A percentile compares a stretch with the other conserved stretches of the same genome.
Evolutionary conservation across 1,284 basidiomycete species (phyloP).

Genomic region (Boletus semigastroideus): DNA sequence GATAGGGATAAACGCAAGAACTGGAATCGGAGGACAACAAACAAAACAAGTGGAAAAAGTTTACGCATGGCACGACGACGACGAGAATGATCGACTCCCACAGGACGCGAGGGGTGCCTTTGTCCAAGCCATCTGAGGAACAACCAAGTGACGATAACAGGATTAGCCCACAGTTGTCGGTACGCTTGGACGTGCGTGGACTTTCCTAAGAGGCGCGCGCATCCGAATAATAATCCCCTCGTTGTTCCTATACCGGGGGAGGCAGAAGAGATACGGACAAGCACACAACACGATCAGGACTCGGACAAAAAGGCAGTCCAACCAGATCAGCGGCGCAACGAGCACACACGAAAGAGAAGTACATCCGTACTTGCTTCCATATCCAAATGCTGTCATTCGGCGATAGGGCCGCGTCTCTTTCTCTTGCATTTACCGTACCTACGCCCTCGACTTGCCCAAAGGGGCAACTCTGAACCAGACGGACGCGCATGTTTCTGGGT

Average conservation of each 20-base stretch:
- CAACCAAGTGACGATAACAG: constrained; percentile 2
- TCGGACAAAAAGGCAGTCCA: neutral
- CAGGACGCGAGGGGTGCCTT: too few species aligned
- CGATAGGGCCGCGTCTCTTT: neutral
- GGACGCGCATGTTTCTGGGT: neutral
- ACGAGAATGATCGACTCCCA: too few species aligned
- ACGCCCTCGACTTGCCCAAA: neutral
- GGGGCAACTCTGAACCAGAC: constrained; percentile 14
- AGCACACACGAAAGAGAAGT: neutral
- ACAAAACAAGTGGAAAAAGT: constrained; percentile 6
- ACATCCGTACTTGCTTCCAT: neutral
- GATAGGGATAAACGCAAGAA: neutral
- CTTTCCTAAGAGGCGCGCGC: constrained; percentile 6
- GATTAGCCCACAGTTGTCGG: neutral
- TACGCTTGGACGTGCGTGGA: neutral
- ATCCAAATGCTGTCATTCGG: neutral
- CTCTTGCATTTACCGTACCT: constrained; percentile 7
- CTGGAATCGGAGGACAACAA: neutral
- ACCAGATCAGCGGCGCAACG: neutral
- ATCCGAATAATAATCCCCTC: neutral
- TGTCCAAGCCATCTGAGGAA: too few species aligned
- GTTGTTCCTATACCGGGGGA: constrained; percentile 15
- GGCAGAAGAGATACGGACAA: constrained; percentile 3
- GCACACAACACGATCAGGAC: neutral
- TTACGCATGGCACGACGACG: too few species aligned